Conservation (phyloP, 768 basidiomycete species). For the Clitopilus passeckerianus region DNA sequence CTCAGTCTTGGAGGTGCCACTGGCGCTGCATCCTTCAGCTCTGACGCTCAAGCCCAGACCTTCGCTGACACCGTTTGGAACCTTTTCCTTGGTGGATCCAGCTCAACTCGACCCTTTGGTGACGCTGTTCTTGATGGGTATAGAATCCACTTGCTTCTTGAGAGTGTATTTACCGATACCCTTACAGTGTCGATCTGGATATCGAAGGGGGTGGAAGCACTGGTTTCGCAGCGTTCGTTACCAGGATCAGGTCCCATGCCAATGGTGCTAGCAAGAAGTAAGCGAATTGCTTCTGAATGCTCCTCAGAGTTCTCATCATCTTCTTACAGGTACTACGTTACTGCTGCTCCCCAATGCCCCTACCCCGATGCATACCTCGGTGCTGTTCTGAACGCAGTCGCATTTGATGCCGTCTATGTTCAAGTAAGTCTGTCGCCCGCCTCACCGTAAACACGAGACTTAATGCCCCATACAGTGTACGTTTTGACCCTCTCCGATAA, state of each 20-base stretch:
- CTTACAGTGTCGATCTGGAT: constrained; percentile 49
- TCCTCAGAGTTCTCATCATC: not conserved
- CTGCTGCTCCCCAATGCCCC: constrained; percentile 51
- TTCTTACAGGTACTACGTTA: constrained; percentile 43
- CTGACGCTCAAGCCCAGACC: constrained; percentile 40
- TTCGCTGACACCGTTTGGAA: constrained; percentile 65
- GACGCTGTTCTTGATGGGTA: constrained; percentile 61
- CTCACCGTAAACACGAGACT: not conserved
- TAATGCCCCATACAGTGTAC: not conserved
- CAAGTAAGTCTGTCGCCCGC: constrained; percentile 41
- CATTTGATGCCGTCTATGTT: constrained; percentile 64
- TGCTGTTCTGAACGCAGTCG: constrained; percentile 47
- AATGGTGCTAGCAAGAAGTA: constrained; percentile 44
- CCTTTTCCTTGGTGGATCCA: constrained; percentile 60
- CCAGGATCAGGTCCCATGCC: constrained; percentile 35
- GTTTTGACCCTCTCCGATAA: not conserved
- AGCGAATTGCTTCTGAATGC: constrained; percentile 5
- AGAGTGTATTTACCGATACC: not conserved
- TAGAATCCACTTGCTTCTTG: constrained; percentile 1
- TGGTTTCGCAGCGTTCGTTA: constrained; percentile 45
- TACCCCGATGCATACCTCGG: constrained; percentile 59
- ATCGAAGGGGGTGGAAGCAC: constrained; percentile 53
- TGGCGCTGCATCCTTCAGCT: constrained; percentile 45
- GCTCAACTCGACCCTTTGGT: constrained; percentile 57
- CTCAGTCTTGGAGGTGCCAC: constrained; percentile 49